These are phyloP conservation scores for Cordyceps cicadae DNA, from an alignment of 2,329 filamentous ascomycete genomes.

Conservation along the genomic window DNA sequence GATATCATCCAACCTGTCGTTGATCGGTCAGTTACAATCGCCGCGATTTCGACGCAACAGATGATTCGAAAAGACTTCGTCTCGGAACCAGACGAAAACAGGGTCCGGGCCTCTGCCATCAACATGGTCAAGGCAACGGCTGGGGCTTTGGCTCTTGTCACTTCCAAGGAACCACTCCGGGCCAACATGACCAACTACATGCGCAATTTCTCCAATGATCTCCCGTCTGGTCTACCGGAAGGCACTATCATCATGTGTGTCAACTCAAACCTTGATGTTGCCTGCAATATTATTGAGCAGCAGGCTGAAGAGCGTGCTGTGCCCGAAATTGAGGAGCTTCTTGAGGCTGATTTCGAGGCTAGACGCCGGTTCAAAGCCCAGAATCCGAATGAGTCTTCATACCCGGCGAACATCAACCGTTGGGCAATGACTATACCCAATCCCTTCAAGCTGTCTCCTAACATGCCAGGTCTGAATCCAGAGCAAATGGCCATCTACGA, in stretches of 20 bases:
- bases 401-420: slow-evolving; percentile 71
- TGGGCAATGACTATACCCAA: slow-evolving; percentile 94
- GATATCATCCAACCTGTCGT: slow-evolving; percentile 98
- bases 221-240: slow-evolving; percentile 80
- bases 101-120: slow-evolving; percentile 75
- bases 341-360: slow-evolving; percentile 70
- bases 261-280: slow-evolving; percentile 91
- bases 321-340: slow-evolving; percentile 89
- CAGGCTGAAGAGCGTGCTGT: slow-evolving; percentile 89
- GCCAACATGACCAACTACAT: slow-evolving; percentile 98
- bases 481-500: slow-evolving; percentile 96
- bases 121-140: slow-evolving; percentile 94
- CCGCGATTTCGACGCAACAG: slow-evolving; percentile 90
- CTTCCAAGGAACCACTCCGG: slow-evolving; percentile 90
- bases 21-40: slow-evolving; percentile 94
- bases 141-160: slow-evolving; percentile 90
- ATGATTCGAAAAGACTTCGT: slow-evolving; percentile 95
- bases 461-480: slow-evolving; percentile 63
- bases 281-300: slow-evolving; percentile 89
- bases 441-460: slow-evolving; percentile 78
- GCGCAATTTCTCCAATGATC: slow-evolving; percentile 56
- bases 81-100: slow-evolving; percentile 82
- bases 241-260: slow-evolving; percentile 97
- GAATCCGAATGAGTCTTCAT: slow-evolving; percentile 75
- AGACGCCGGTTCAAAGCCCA: slow-evolving; percentile 68